Evolutionary conservation across 371 early-diverging fungal species (phyloP), one percentile per base, ranked within the genome.

Genomic region (Mycotypha africana): DNA sequence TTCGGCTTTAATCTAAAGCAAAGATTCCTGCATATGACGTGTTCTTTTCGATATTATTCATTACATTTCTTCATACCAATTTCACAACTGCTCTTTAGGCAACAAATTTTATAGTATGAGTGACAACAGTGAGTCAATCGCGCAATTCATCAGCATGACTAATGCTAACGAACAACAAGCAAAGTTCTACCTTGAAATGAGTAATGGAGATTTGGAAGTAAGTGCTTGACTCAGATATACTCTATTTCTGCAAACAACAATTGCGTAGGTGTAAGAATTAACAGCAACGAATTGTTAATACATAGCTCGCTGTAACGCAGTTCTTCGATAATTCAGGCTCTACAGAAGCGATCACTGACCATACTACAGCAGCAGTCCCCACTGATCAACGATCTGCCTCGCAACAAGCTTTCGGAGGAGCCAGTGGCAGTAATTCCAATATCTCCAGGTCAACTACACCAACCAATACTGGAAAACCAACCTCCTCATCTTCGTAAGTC

Each of bases 131-230:
- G 76, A 77, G 42, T 69, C 78, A 36, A 74, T 86, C 51, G 65
- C 64, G 12, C 67, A 81, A 45, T 89, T 88, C 68, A 58, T 76
- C 2, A 65, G 45, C 25, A 70, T 83, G 53, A 82, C 80, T 9
- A 68, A 73, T 7, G 62, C 77, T 33, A 60, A 70, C 3, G 69
- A 74, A 19, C 62, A 70, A 15, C 78, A 84, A 56, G 89, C 89
- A 7, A 60, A 68, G 28, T 89, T 88, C 63, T 89, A 76, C 48
- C 70, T 89, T 4, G 86, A 87, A 56, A 78, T 81, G 42, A 78
- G 72, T 59, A 76, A 82, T 47, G 86, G 91, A 86, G 76, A 89
- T 60, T 49, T 90, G 31, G 67, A 85, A 53, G 89, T 85, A 67
- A 38, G 23, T 17, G 10, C 6, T 4, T 21, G 3, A 23, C 6